Conservation (phyloP, 78 protist species). For the Thecamonas trahens region DNA sequence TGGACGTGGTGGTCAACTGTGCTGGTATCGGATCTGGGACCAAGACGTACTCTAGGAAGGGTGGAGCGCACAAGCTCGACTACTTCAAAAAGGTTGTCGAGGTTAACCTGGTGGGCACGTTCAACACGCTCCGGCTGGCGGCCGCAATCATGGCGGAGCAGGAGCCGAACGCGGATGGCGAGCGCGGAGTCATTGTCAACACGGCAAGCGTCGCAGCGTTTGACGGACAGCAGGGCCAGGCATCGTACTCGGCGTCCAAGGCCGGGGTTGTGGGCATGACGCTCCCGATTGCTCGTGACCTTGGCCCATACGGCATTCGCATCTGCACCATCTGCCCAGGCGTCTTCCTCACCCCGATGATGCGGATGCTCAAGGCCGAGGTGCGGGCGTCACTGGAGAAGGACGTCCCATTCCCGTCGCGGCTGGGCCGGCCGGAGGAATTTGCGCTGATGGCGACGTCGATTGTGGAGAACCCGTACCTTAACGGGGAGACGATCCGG, state of each 20-base stretch:
- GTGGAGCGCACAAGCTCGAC: conserved; percentile 5
- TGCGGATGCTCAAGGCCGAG: conserved; percentile 53
- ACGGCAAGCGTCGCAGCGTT: conserved; percentile 69
- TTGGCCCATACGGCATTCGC: conserved; percentile 59
- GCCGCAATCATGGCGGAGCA: conserved; percentile 56
- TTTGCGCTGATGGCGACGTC: conserved; percentile 37
- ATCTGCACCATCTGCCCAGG: conserved; percentile 81
- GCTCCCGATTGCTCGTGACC: conserved; percentile 39
- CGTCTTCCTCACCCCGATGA: conserved; percentile 20
- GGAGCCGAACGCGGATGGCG: conserved; percentile 21
- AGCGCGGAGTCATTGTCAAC: conserved; percentile 67
- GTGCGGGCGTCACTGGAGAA: conserved; percentile 24
- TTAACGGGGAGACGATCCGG: conserved; percentile 75
- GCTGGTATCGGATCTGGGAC: conserved; percentile 67
- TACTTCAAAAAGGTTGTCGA: conserved; percentile 26
- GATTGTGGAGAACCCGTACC: conserved; percentile 50
- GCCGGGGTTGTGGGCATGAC: conserved; percentile 42
- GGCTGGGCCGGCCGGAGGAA: conserved; percentile 67
- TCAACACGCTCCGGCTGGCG: conserved; percentile 52
- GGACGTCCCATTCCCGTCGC: conserved; percentile 53
- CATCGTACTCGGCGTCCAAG: conserved; percentile 79
- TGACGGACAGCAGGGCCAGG: conserved; percentile 83
- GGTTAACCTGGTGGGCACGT: conserved; percentile 66
- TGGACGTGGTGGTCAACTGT: conserved; percentile 71
- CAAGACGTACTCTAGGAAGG: neutral